Evolutionary conservation across 1,139 yeast species (phyloP).

Genomic region (Sugiyamaella novakii): DNA sequence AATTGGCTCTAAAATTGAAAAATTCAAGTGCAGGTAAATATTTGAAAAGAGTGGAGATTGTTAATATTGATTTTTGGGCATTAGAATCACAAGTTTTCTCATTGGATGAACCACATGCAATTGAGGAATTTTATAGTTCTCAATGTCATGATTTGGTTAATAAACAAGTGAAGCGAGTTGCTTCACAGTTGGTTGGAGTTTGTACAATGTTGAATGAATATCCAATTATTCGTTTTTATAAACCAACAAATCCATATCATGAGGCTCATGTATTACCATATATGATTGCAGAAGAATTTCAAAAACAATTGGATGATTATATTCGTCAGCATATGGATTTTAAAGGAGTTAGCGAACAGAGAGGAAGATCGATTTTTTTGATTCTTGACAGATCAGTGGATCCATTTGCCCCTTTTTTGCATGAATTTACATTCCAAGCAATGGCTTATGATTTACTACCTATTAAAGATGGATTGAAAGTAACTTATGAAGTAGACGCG

Average conservation of each 20-base stretch:
- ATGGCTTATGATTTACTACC: conserved; percentile 74
- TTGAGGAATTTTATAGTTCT: conserved; percentile 73
- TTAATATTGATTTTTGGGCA: conserved; percentile 49
- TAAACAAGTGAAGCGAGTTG: conserved; percentile 60
- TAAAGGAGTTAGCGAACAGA: conserved; percentile 44
- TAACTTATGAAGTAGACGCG: conserved; percentile 63
- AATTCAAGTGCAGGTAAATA: conserved; percentile 34
- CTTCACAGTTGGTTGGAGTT: conserved; percentile 63
- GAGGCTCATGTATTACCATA: conserved; percentile 66
- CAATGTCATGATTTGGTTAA: conserved; percentile 64
- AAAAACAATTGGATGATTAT: conserved; percentile 70
- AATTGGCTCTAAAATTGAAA: conserved; percentile 30
- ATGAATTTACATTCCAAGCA: conserved; percentile 93
- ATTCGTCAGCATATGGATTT: conserved; percentile 68
- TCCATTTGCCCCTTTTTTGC: conserved; percentile 78
- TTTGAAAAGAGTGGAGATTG: conserved; percentile 32
- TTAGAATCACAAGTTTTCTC: conserved; percentile 54
- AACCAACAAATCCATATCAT: conserved; percentile 24
- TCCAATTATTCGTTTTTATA: conserved; percentile 77
- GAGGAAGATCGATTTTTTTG: conserved; percentile 73
- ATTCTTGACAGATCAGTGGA: conserved; percentile 85
- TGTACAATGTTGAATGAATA: conserved; percentile 85
- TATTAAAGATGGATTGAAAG: conserved; percentile 54
- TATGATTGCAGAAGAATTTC: conserved; percentile 73
- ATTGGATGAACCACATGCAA: conserved; percentile 50